These are phyloP conservation scores for Papilionanthe hybrid DNA, from an alignment of 116 monocot genomes.

Conservation along the genomic window DNA sequence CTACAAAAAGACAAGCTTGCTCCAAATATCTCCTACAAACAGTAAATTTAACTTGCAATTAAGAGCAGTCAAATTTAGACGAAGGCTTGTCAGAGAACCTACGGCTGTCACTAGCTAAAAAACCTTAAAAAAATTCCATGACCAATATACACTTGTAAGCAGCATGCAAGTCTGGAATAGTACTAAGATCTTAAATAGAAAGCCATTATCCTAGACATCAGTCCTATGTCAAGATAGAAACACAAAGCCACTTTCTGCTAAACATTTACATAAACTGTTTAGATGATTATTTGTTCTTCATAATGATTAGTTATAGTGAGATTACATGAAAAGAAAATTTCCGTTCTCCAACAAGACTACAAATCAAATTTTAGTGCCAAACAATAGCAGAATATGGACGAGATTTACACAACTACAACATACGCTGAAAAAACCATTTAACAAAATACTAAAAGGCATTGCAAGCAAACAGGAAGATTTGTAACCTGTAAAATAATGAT, in stretches of 20 bases:
- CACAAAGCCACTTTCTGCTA: neutral
- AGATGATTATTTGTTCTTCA: neutral
- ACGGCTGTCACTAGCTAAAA: neutral
- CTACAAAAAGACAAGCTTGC: slow-evolving; percentile 67
- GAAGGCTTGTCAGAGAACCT: neutral
- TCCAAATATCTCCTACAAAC: slow-evolving; percentile 70
- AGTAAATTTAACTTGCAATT: neutral
- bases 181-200: neutral
- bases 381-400: neutral
- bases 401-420: neutral
- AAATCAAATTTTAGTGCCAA: neutral
- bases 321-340: neutral
- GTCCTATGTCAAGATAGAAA: neutral
- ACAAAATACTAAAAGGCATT: neutral
- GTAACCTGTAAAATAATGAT: slow-evolving; percentile 74
- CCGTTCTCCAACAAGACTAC: neutral
- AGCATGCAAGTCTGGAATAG: neutral
- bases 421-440: neutral
- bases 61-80: neutral
- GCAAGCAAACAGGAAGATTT: neutral
- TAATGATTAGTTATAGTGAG: neutral
- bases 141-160: neutral
- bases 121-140: neutral
- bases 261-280: neutral
- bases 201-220: too few relatives aligned